phyloP scores from a whole-genome alignment of 2,329 filamentous ascomycete species.

The Colletotrichum tabaci region DNA sequence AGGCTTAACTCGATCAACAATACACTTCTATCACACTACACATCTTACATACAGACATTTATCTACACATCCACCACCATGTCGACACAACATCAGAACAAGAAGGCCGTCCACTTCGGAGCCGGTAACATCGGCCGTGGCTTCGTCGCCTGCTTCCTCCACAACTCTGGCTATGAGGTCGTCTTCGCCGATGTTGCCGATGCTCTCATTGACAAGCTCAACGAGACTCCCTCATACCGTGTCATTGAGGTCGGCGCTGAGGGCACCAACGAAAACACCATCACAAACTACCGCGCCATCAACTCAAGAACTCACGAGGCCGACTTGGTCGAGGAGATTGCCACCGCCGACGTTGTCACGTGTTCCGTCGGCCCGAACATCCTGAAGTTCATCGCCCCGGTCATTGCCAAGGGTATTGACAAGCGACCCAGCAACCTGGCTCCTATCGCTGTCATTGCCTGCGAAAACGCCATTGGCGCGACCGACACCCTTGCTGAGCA shows the following conservation, averaged over 20 bases:
- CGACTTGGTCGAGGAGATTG: constrained; percentile 87
- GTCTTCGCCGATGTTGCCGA: constrained; percentile 97
- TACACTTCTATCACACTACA: neutral
- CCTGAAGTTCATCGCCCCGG: constrained; percentile 94
- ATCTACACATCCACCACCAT: constrained; percentile 52
- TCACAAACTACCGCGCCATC: constrained; percentile 97
- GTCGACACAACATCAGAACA: constrained; percentile 52
- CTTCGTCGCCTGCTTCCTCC: constrained; percentile 92
- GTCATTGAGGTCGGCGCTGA: constrained; percentile 94
- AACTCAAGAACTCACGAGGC: constrained; percentile 91
- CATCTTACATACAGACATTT: constrained; percentile 28
- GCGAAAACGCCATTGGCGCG: constrained; percentile 97
- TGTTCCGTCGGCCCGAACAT: constrained; percentile 98
- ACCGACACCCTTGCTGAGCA: constrained; percentile 88
- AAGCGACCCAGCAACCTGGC: constrained; percentile 73
- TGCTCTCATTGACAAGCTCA: constrained; percentile 83
- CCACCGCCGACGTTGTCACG: constrained; percentile 90
- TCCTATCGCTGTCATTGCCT: constrained; percentile 93
- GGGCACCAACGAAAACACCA: constrained; percentile 84
- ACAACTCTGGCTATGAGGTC: constrained; percentile 95
- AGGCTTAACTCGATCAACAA: neutral
- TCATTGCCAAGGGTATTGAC: constrained; percentile 95
- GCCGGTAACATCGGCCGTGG: constrained; percentile 89
- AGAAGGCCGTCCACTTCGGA: constrained; percentile 87
- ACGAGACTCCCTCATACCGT: constrained; percentile 82